Conservation (phyloP, 192 early-diverging fungal genomes). For the Gonapodya sp. region DNA sequence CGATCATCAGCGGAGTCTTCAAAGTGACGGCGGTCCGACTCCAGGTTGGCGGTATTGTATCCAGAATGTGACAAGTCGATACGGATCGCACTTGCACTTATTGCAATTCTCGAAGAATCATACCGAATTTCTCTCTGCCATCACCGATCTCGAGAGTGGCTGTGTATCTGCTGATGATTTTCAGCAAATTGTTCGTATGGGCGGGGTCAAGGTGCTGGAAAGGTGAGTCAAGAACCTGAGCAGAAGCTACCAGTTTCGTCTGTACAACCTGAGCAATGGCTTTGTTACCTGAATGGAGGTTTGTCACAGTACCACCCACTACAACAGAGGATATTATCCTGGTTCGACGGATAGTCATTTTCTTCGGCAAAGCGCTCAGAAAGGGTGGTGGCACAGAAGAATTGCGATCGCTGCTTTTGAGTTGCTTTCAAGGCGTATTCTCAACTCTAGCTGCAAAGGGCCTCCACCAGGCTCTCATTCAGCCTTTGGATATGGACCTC, state of each 20-base stretch:
- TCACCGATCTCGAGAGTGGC: slow-evolving; percentile 11
- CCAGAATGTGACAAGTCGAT: neutral
- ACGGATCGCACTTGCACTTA: no score
- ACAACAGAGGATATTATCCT: slow-evolving; percentile 22
- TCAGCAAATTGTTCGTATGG: neutral
- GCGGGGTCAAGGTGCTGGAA: neutral
- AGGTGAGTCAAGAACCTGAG: neutral
- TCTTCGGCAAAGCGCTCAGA: neutral
- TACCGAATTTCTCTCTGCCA: slow-evolving; percentile 20
- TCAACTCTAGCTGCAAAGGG: neutral
- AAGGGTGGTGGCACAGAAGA: neutral
- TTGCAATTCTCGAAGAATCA: slow-evolving; percentile 17
- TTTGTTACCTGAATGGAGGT: no score
- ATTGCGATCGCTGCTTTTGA: neutral
- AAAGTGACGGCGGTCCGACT: no score
- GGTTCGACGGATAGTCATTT: slow-evolving; percentile 14
- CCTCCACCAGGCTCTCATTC: neutral
- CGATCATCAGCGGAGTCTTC: no score
- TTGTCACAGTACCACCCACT: slow-evolving; percentile 18
- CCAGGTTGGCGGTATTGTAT: neutral
- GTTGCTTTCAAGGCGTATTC: neutral
- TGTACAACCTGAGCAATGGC: no score
- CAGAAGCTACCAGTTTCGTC: no score
- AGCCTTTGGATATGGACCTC: neutral
- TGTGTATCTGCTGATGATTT: slow-evolving; percentile 18